These are phyloP conservation scores for Coix lacrymajobi DNA, from an alignment of 176 grass and related monocot genomes.

Conservation along the genomic window DNA sequence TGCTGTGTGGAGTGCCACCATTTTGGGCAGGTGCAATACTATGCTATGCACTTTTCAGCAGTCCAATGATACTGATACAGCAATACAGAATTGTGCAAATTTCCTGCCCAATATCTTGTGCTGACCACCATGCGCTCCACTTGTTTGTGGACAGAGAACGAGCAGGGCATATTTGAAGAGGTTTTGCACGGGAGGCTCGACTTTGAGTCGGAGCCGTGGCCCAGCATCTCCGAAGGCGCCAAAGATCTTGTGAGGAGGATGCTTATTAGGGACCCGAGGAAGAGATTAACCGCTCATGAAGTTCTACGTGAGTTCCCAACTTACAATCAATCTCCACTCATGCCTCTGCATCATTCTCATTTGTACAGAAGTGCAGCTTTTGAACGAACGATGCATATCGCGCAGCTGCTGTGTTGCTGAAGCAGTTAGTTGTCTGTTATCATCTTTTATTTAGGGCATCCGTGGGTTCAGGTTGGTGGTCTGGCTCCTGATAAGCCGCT, in stretches of 20 bases:
- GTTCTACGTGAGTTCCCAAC: slow-evolving; percentile 58
- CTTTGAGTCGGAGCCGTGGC: slow-evolving; percentile 86
- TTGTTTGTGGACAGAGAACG: slow-evolving; percentile 50
- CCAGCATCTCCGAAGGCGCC: slow-evolving; percentile 81
- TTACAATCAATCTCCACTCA: not conserved
- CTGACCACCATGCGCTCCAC: not conserved
- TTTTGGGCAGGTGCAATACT: slow-evolving; percentile 77
- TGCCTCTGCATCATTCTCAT: not conserved
- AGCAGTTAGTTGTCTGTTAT: not conserved
- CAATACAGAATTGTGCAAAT: not conserved
- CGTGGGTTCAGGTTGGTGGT: slow-evolving; percentile 83
- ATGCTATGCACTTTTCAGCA: not conserved
- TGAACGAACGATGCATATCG: not conserved
- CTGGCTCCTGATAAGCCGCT: slow-evolving; percentile 79
- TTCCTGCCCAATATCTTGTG: not conserved
- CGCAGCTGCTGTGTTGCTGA: not conserved
- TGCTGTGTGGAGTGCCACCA: slow-evolving; percentile 81
- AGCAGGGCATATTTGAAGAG: slow-evolving; percentile 97
- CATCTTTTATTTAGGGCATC: slow-evolving; percentile 65
- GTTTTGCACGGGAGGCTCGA: slow-evolving; percentile 83
- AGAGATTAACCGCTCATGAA: slow-evolving; percentile 82
- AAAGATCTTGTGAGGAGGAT: slow-evolving; percentile 93
- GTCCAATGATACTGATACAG: not conserved
- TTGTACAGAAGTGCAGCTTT: not conserved
- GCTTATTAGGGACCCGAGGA: slow-evolving; percentile 80